A percentile compares a stretch with the other conserved stretches of the same genome.
Evolutionary conservation across 176 grass and related monocot genomes (phyloP).

Genomic region (Eleusine indica): DNA sequence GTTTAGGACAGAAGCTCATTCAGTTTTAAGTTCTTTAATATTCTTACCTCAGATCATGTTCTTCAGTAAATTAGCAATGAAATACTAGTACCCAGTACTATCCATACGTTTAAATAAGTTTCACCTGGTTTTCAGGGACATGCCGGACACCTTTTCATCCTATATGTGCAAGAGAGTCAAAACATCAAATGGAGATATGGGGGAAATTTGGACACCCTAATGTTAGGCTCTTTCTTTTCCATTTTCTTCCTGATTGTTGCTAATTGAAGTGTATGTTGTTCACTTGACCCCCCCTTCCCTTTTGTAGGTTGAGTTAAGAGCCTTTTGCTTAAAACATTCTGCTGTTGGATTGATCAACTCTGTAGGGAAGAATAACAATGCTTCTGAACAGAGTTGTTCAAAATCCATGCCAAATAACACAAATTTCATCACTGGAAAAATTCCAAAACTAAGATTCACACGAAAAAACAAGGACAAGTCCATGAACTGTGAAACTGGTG

Average conservation of each 20-base stretch:
- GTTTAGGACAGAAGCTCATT: conserved; percentile 23
- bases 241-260: conserved; percentile 24
- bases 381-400: conserved; percentile 39
- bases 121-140: conserved; percentile 60
- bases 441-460: conserved; percentile 84
- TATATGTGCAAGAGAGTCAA: conserved; percentile 90
- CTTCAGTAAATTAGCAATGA: background rate
- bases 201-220: conserved; percentile 83
- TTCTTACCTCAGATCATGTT: conserved; percentile 15
- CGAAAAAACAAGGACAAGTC: conserved; percentile 78
- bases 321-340: conserved; percentile 95
- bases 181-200: conserved; percentile 99
- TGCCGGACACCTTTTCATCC: conserved; percentile 92
- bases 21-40: conserved; percentile 24
- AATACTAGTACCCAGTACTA: background rate
- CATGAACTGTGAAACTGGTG: conserved; percentile 47
- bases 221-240: conserved; percentile 57
- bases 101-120: conserved; percentile 28
- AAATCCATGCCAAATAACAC: conserved; percentile 38
- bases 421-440: conserved; percentile 45
- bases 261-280: conserved; percentile 14
- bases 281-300: conserved; percentile 29
- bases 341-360: conserved; percentile 43
- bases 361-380: conserved; percentile 40
- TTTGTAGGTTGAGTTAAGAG: conserved; percentile 87